These are phyloP conservation scores for Camillea tinctor DNA, from an alignment of 2,329 filamentous ascomycete genomes.

Conservation along the genomic window DNA sequence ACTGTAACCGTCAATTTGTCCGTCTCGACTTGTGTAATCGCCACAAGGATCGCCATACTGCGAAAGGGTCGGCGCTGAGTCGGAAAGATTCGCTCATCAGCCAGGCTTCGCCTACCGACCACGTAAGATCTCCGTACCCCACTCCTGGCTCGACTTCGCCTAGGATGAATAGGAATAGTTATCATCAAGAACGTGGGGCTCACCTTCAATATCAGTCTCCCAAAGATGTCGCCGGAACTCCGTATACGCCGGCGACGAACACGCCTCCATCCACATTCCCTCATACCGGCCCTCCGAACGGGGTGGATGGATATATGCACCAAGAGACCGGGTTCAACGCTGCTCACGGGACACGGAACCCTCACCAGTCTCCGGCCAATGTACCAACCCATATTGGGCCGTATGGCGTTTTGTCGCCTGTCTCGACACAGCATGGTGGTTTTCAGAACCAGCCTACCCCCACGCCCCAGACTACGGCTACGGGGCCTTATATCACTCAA, in stretches of 20 bases:
- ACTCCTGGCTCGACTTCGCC: constrained; percentile 46
- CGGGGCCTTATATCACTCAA: constrained; percentile 53
- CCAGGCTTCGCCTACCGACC: constrained; percentile 45
- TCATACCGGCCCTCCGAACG: constrained; percentile 34
- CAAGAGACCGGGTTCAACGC: constrained; percentile 38
- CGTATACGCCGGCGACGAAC: constrained; percentile 47
- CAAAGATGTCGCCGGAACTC: constrained; percentile 42
- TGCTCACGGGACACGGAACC: constrained; percentile 30
- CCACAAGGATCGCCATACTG: constrained; percentile 77
- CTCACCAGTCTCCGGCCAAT: constrained; percentile 42
- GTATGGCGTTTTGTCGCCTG: constrained; percentile 55
- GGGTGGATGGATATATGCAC: constrained; percentile 44
- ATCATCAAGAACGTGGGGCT: constrained; percentile 38
- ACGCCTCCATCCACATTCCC: constrained; percentile 41
- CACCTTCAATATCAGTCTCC: constrained; percentile 47
- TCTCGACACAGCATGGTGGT: constrained; percentile 45
- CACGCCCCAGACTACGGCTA: constrained; percentile 44
- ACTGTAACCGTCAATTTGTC: constrained; percentile 88
- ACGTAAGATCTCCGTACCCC: constrained; percentile 41
- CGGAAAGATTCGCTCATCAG: constrained; percentile 67
- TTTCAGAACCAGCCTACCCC: constrained; percentile 47
- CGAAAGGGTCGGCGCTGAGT: constrained; percentile 73
- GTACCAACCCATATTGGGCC: constrained; percentile 47
- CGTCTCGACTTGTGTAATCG: constrained; percentile 88
- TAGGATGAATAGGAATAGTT: constrained; percentile 44